Evolutionary conservation across 495 filamentous ascomycete genomes (phyloP), one percentile per base, ranked within the genome.

Genomic region (Lophiostoma macrostomum): DNA sequence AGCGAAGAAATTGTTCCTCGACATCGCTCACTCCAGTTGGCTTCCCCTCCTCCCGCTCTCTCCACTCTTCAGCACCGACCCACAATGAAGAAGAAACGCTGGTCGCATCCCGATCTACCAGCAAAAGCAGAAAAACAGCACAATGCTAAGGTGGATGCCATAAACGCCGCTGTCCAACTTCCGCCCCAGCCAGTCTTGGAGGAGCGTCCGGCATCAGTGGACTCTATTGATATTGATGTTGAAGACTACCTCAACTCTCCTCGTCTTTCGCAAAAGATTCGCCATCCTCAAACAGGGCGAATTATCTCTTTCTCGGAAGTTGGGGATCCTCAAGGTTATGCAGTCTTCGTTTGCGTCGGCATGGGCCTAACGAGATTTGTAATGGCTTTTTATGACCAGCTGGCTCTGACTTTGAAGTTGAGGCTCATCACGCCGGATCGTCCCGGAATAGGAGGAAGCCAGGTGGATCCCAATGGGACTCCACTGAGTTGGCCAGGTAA

Each of bases 291-390:
- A 30, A 91, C 87, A 2, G 88, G 90, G 7, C 85, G 93, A 29
- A 77, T 84, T 19, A 95, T 99, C 58, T 91, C 87, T 16, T 99
- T 96, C 69, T 96, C 91, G 0, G 94, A 99, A 70, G 93, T 99
- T 16, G 93, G 93, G 18, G 89, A 97, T 63, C 87, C 90, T 0
- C 81, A 88, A 42, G 93, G 93, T 8, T 90, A 85, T 64, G 91
- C 90, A 6, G 88, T 99, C 19, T 88, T 99, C 36, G 91, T 90
- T 68, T 99, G 94, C 67, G 88, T 99, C 8, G 93, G 93, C 24
- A 99, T 99, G 93, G 93, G 93, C 1, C 67, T 99, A 49, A 99
- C 93, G 5, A 82, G 93, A 66, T 97, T 95, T 66, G 83, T 99
- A 45, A 96, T 87, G 57, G 90, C 90, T 4, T 99, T 99, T 62